phyloP scores from a whole-genome alignment of 768 basidiomycete species.

The Asterophora parasitica region DNA sequence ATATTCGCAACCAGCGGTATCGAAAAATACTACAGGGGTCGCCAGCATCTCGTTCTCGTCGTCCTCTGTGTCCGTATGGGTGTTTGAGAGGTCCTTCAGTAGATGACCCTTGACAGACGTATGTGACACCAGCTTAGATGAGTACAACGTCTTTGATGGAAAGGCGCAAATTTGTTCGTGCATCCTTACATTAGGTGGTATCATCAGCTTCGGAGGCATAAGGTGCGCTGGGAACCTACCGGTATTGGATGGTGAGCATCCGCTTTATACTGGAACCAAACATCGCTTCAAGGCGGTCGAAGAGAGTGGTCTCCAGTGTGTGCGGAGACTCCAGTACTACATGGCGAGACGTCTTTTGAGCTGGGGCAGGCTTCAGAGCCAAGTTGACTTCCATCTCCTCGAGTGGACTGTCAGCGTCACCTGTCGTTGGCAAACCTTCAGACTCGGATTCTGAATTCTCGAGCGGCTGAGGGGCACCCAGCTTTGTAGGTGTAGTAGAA shows the following conservation, averaged over 20 bases:
- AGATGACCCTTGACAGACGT: slow-evolving; percentile 67
- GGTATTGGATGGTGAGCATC: slow-evolving; percentile 88
- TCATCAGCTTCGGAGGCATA: background rate
- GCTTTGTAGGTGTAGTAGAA: background rate
- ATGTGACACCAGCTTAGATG: slow-evolving; percentile 64
- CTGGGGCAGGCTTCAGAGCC: background rate
- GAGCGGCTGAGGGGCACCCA: background rate
- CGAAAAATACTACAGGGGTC: slow-evolving; percentile 86
- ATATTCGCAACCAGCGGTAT: slow-evolving; percentile 92
- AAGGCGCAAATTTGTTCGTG: slow-evolving; percentile 80
- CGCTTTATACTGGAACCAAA: slow-evolving; percentile 80
- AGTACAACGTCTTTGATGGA: slow-evolving; percentile 80
- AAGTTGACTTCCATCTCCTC: background rate
- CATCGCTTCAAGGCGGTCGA: slow-evolving; percentile 87
- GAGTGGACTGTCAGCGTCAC: background rate
- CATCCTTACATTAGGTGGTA: slow-evolving; percentile 52
- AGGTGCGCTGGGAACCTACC: slow-evolving; percentile 36
- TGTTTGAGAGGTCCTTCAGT: slow-evolving; percentile 63
- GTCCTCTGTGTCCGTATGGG: slow-evolving; percentile 49
- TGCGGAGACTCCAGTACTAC: slow-evolving; percentile 50
- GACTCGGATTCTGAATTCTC: slow-evolving; percentile 6
- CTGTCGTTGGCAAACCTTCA: background rate
- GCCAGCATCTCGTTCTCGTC: slow-evolving; percentile 68
- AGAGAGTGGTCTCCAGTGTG: slow-evolving; percentile 84
- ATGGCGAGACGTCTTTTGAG: slow-evolving; percentile 12